A percentile compares a stretch with the other conserved stretches of the same genome.
These are phyloP conservation scores for Monilinia polystroma DNA, from an alignment of 2,329 filamentous ascomycete genomes.

Conservation along the genomic window DNA sequence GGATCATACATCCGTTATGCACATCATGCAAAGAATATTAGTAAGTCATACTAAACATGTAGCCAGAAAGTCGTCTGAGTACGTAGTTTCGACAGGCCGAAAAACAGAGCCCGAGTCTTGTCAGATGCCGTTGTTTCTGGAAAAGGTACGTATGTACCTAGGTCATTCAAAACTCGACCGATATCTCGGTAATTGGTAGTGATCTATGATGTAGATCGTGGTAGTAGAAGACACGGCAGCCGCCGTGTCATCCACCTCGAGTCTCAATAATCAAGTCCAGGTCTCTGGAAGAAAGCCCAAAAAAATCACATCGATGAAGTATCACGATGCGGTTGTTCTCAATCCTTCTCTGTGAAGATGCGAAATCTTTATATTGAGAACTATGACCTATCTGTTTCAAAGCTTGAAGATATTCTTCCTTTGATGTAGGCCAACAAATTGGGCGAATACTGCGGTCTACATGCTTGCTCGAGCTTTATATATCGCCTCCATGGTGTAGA, in stretches of 20 bases:
- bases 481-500: background rate
- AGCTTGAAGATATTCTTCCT: background rate
- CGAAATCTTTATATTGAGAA: background rate
- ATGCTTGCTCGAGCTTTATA: background rate
- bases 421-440: background rate
- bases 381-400: too few relatives aligned
- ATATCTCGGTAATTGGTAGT: slow-evolving; percentile 4
- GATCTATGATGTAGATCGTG: slow-evolving; percentile 2
- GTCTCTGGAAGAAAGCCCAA: background rate
- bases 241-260: background rate
- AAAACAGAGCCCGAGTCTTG: background rate
- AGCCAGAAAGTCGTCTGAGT: background rate
- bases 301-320: background rate
- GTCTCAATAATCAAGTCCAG: background rate
- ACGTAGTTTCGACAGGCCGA: background rate
- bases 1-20: background rate
- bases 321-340: background rate
- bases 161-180: slow-evolving; percentile 4
- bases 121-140: background rate
- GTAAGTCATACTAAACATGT: background rate
- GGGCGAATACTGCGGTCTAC: background rate
- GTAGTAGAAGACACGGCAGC: slow-evolving; percentile 5
- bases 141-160: background rate
- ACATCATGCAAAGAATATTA: background rate
- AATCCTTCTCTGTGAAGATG: background rate